These are phyloP conservation scores for Cymbopogon citratus DNA, from an alignment of 176 grass and related monocot species.

Conservation along the genomic window DNA sequence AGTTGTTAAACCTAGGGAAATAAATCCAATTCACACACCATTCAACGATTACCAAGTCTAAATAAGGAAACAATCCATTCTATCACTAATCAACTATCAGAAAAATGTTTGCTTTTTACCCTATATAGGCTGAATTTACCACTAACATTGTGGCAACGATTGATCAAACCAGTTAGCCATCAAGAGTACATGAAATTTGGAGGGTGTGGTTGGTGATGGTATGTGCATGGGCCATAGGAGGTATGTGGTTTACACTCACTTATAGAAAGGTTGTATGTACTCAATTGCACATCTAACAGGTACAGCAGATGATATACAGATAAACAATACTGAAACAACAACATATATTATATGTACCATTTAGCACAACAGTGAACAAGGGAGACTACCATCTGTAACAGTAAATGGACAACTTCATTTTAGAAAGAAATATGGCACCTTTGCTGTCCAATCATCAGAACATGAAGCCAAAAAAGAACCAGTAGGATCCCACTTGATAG, in stretches of 20 bases:
- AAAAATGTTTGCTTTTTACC: neutral
- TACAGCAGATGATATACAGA: neutral
- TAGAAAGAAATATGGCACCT: slow-evolving; percentile 47
- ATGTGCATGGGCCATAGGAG: neutral
- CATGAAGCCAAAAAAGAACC: slow-evolving; percentile 93
- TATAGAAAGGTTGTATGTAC: neutral
- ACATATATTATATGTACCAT: neutral
- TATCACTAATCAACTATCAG: neutral
- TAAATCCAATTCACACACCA: neutral
- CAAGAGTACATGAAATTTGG: no score
- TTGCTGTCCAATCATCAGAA: slow-evolving; percentile 88
- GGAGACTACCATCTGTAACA: neutral
- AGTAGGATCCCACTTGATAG: slow-evolving; percentile 99
- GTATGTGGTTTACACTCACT: neutral
- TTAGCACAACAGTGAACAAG: neutral
- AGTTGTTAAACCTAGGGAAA: neutral
- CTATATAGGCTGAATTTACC: neutral
- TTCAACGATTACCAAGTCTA: neutral
- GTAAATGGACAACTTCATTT: neutral
- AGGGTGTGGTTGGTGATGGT: no score
- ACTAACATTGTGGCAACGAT: no score
- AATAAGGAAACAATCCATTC: neutral
- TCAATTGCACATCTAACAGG: neutral
- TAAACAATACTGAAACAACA: neutral
- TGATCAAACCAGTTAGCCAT: no score